Percentiles rank a stretch among this genome's conserved stretches.
phyloP scores from a whole-genome alignment of 345 rosid species.

The Erucastrum elatum region DNA sequence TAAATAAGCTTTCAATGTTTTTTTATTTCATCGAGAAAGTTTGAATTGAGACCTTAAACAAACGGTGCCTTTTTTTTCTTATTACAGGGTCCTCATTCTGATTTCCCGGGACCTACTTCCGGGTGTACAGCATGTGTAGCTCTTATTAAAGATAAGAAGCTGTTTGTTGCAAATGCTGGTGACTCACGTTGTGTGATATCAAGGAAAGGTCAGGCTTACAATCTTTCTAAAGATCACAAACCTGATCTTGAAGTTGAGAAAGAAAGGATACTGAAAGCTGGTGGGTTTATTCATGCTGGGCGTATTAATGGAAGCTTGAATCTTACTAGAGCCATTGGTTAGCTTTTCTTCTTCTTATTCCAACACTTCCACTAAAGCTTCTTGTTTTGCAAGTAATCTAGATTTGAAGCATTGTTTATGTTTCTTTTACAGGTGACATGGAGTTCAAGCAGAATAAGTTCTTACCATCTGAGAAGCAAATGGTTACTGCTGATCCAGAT shows the following conservation, averaged over 20 bases:
- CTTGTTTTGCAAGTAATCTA: neutral
- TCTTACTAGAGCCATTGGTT: slow-evolving; percentile 98
- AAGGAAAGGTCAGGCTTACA: slow-evolving; percentile 86
- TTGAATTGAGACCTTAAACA: neutral
- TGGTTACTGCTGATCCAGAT: slow-evolving; percentile 84
- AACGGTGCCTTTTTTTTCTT: neutral
- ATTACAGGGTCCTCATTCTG: slow-evolving; percentile 91
- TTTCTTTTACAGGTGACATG: slow-evolving; percentile 57
- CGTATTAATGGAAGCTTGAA: slow-evolving; percentile 95
- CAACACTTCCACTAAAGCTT: neutral
- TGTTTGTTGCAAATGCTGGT: slow-evolving; percentile 91
- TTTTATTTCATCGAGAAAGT: slow-evolving; percentile 5
- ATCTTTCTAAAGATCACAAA: slow-evolving; percentile 97
- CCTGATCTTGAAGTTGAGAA: slow-evolving; percentile 95
- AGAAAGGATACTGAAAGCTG: slow-evolving; percentile 93
- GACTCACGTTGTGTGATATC: slow-evolving; percentile 98
- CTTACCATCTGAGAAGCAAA: slow-evolving; percentile 68
- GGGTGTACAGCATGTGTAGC: slow-evolving; percentile 98
- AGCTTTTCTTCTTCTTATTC: neutral
- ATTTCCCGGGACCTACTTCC: slow-evolving; percentile 79
- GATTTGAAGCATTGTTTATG: neutral
- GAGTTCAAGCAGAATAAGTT: slow-evolving; percentile 77
- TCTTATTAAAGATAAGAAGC: slow-evolving; percentile 69
- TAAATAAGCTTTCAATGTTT: slow-evolving; percentile 20
- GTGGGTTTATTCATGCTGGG: slow-evolving; percentile 96